These are phyloP conservation scores for Rhipidocladum racemiflorum DNA, from an alignment of 176 grass and related monocot species.

Conservation along the genomic window DNA sequence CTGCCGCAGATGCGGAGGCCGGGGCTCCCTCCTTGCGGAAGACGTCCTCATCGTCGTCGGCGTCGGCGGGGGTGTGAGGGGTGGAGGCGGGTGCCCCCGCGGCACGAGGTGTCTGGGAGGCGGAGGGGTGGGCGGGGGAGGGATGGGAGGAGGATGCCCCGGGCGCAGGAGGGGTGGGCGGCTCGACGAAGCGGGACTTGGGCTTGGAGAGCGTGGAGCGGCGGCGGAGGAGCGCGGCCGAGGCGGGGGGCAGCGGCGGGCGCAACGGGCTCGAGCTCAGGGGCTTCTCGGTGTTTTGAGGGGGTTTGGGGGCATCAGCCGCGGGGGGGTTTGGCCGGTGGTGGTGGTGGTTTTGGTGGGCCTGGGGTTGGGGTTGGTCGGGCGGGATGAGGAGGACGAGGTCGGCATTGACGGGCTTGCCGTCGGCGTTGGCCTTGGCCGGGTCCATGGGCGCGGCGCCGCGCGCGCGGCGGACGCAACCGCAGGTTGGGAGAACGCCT, in stretches of 20 bases:
- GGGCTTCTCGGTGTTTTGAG: slow-evolving; percentile 27
- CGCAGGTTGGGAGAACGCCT: background rate
- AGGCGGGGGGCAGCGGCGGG: slow-evolving; percentile 9
- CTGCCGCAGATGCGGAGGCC: background rate
- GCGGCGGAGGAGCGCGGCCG: slow-evolving; percentile 47
- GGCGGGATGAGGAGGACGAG: slow-evolving; percentile 44
- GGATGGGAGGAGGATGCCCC: background rate
- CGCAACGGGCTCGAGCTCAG: slow-evolving; percentile 18
- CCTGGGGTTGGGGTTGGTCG: background rate
- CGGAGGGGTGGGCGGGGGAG: slow-evolving; percentile 8
- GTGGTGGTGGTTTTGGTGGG: background rate
- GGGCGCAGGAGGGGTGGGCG: slow-evolving; percentile 14
- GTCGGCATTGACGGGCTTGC: slow-evolving; percentile 12
- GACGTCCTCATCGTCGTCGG: slow-evolving; percentile 72
- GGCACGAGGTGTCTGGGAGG: slow-evolving; percentile 33
- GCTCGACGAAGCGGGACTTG: slow-evolving; percentile 76
- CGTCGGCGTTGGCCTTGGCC: background rate
- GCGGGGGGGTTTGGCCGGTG: background rate
- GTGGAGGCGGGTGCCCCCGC: slow-evolving; percentile 39
- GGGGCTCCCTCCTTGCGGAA: slow-evolving; percentile 45
- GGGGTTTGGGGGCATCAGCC: slow-evolving; percentile 8
- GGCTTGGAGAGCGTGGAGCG: slow-evolving; percentile 59
- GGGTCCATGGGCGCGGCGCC: slow-evolving; percentile 19
- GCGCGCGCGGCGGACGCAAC: background rate
- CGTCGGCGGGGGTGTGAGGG: slow-evolving; percentile 49